Evolutionary conservation across 2,329 filamentous ascomycete species (phyloP).

Genomic region (Trichoderma arundinaceum): DNA sequence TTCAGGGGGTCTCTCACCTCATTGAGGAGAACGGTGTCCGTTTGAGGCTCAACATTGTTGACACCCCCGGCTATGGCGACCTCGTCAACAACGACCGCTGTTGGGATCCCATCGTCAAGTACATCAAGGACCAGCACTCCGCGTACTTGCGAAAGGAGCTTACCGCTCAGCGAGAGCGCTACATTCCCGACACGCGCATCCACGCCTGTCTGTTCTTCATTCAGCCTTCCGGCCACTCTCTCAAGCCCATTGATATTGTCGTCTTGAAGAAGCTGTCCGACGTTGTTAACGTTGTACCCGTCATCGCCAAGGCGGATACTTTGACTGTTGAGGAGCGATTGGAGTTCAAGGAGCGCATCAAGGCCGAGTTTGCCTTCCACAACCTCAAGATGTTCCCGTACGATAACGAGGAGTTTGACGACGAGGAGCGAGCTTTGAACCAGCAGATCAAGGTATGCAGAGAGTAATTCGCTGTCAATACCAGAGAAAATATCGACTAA

Average conservation of each 20-base stretch:
- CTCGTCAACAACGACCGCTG: constrained; percentile 99
- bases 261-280: constrained; percentile 99
- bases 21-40: constrained; percentile 99
- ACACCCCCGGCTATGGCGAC: constrained; percentile 97
- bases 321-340: constrained; percentile 93
- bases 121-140: constrained; percentile 99
- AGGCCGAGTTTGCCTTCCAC: constrained; percentile 99
- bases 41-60: constrained; percentile 96
- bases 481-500: constrained; percentile 13
- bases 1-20: constrained; percentile 96
- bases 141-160: constrained; percentile 99
- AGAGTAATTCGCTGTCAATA: background rate
- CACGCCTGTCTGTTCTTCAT: constrained; percentile 99
- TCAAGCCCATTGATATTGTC: constrained; percentile 99
- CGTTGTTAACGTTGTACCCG: constrained; percentile 97
- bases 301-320: constrained; percentile 98
- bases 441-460: constrained; percentile 87
- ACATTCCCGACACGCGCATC: constrained; percentile 98
- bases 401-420: constrained; percentile 98
- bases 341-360: constrained; percentile 98
- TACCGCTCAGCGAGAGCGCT: constrained; percentile 97
- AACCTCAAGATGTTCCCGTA: constrained; percentile 99
- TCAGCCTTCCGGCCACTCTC: constrained; percentile 94
- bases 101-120: constrained; percentile 99
- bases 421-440: constrained; percentile 93